Base-by-base conservation (phyloP, 1,139 yeast genomes). In the Yamadazyma songkhlaensis region DNA sequence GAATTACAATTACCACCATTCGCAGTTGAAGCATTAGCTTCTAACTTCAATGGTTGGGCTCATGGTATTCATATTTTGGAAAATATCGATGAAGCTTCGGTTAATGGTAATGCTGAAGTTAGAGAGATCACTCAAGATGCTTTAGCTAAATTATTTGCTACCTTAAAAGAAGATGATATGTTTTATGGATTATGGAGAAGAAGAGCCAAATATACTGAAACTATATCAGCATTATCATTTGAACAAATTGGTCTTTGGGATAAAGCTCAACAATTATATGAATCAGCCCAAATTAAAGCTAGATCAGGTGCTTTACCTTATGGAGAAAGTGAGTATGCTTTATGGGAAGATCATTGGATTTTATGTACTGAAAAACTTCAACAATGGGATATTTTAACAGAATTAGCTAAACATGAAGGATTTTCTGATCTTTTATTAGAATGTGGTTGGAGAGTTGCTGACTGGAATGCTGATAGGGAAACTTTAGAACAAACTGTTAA, bases 301-400 rank as follows among this genome's bases (percentile, higher is more conserved):
- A 72, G 98, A 42, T 84, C 95, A 54, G 98, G 98, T 2, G 95
- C 87, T 3, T 67, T 92, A 36, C 98, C 98, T 0, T 94, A 88
- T 57, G 88, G 96, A 20, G 97, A 94, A 54, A 80, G 96, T 1
- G 99, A 94, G 54, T 94, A 94, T 54, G 82, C 95, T 0, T 68
- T 94, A 32, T 94, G 99, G 99, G 99, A 94, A 64, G 98, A 94
- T 55, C 95, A 92, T 51, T 94, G 98, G 99, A 88, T 94, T 39
- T 65, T 87, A 26, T 90, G 98, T 67, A 96, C 98, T 2, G 97
- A 94, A 56, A 92, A 94, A 55, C 68, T 94, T 37, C 99, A 94
- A 55, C 97, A 92, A 47, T 94, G 99, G 99, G 98, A 94, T 57
- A 84, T 94, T 41, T 71, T 94, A 45, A 90, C 98, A 0, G 99